These are phyloP conservation scores for Lachnellula suecica DNA, from an alignment of 2,329 filamentous ascomycete species.

Conservation along the genomic window DNA sequence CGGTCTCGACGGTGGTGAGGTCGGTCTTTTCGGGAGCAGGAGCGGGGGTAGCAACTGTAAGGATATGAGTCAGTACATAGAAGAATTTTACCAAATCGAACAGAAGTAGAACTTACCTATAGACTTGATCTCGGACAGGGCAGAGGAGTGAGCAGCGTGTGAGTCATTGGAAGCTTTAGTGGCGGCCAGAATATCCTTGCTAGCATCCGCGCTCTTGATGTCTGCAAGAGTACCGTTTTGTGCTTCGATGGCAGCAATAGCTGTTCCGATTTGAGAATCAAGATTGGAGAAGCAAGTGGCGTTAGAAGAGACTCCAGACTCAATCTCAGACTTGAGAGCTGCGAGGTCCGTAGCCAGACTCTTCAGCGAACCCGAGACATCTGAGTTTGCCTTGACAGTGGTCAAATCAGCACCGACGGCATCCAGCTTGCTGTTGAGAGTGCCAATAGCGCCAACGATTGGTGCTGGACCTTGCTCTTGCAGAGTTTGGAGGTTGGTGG, in stretches of 20 bases:
- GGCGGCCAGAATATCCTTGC: conserved; percentile 19
- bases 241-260: conserved; percentile 22
- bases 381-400: conserved; percentile 21
- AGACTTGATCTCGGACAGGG: conserved; percentile 15
- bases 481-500: conserved; percentile 16
- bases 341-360: conserved; percentile 18
- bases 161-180: conserved; percentile 18
- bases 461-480: conserved; percentile 17
- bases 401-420: conserved; percentile 22
- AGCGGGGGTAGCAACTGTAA: neutral
- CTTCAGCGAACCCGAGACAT: conserved; percentile 14
- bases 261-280: conserved; percentile 14
- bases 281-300: conserved; percentile 18
- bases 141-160: conserved; percentile 11
- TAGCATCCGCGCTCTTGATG: conserved; percentile 27
- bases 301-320: conserved; percentile 10
- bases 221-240: conserved; percentile 24
- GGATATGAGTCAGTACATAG: too few relatives aligned
- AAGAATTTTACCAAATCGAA: too few relatives aligned
- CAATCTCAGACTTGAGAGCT: conserved; percentile 22
- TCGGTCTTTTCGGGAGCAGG: neutral
- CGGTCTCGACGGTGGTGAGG: neutral
- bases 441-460: conserved; percentile 13
- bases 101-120: neutral
- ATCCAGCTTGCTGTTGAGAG: conserved; percentile 20